phyloP scores from a whole-genome alignment of 2,329 filamentous ascomycete species.

The Thielaviopsis euricoi region DNA sequence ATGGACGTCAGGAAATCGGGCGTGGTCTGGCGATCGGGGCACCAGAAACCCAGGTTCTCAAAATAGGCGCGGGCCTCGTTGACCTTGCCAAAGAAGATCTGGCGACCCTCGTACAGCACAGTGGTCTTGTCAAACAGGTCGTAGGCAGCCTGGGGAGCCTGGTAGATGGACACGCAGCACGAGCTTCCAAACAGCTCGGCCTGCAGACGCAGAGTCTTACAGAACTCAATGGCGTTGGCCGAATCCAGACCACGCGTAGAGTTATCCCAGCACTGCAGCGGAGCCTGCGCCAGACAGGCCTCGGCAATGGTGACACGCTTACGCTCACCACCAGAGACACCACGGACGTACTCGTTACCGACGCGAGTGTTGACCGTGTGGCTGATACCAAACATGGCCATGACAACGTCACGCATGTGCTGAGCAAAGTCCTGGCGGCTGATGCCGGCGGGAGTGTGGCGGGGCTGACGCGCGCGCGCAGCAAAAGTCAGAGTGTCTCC shows the following conservation, averaged over 20 bases:
- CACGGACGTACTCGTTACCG: slow-evolving; percentile 59
- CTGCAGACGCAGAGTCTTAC: slow-evolving; percentile 50
- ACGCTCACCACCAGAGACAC: slow-evolving; percentile 58
- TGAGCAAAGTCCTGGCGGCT: slow-evolving; percentile 36
- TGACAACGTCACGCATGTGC: slow-evolving; percentile 53
- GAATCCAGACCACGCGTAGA: slow-evolving; percentile 58
- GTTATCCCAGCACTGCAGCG: slow-evolving; percentile 55
- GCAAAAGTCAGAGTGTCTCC: slow-evolving; percentile 69
- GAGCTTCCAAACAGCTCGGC: slow-evolving; percentile 51
- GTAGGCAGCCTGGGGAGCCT: slow-evolving; percentile 48
- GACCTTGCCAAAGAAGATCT: slow-evolving; percentile 47
- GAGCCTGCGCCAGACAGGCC: slow-evolving; percentile 40
- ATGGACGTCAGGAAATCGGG: slow-evolving; percentile 60
- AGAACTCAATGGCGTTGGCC: slow-evolving; percentile 61
- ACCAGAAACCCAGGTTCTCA: slow-evolving; percentile 48
- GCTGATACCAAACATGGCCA: slow-evolving; percentile 59
- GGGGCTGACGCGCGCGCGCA: slow-evolving; percentile 50
- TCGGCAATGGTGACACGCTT: slow-evolving; percentile 50
- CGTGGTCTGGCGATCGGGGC: slow-evolving; percentile 48
- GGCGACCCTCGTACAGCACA: slow-evolving; percentile 42
- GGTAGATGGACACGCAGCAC: slow-evolving; percentile 58
- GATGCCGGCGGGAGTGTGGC: slow-evolving; percentile 41
- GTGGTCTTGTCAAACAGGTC: slow-evolving; percentile 45
- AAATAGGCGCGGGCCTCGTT: slow-evolving; percentile 48
- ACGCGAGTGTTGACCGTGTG: slow-evolving; percentile 59